Conservation (phyloP, 208 protist genomes). For the Acanthamoeba royreba region DNA sequence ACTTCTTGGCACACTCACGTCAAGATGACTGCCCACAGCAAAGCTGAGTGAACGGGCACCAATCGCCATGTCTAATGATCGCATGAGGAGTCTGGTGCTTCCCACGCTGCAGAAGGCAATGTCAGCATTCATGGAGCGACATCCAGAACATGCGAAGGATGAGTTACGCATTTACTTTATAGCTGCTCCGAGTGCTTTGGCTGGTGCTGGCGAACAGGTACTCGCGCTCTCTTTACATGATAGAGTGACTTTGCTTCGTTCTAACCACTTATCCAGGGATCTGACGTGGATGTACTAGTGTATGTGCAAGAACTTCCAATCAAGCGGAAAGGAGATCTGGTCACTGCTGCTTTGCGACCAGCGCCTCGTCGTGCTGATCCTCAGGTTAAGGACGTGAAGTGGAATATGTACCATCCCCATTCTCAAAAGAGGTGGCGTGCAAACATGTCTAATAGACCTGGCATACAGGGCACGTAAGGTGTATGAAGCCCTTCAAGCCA, state of each 20-base stretch:
- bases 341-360: background rate
- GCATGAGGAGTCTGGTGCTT: background rate
- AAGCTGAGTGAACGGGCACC: background rate
- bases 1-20: too few relatives aligned
- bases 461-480: background rate
- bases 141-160: background rate
- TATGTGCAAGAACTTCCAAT: background rate
- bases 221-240: background rate
- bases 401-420: slow-evolving; percentile 6
- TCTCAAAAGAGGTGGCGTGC: too few relatives aligned
- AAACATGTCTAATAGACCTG: too few relatives aligned
- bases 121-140: background rate
- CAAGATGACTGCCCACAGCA: too few relatives aligned
- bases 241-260: background rate
- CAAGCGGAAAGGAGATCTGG: background rate
- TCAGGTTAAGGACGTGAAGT: slow-evolving; percentile 20
- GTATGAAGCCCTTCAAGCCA: background rate
- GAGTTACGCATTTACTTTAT: slow-evolving; percentile 16
- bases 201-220: background rate
- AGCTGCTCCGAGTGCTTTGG: background rate
- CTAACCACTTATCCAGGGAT: background rate
- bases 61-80: background rate
- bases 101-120: background rate
- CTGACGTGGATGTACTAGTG: background rate
- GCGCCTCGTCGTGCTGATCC: background rate